A percentile compares a stretch with the other conserved stretches of the same genome.
Conservation (phyloP, 371 early-diverging fungal genomes). For the Mortierella sp. region DNA sequence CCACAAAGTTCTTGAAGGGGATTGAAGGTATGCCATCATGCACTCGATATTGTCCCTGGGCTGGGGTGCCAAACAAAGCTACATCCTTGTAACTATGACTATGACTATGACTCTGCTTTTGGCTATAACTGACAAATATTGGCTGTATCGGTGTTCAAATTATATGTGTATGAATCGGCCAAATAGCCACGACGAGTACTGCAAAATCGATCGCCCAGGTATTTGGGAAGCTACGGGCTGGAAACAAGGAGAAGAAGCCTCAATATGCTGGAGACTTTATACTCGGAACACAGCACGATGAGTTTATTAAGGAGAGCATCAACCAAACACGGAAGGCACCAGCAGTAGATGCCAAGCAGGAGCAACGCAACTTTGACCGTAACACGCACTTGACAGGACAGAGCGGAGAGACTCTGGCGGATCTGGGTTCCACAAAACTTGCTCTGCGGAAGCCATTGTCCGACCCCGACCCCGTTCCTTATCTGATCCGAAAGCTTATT, state of each 20-base stretch:
- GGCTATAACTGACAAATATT: no score
- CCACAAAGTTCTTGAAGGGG: slow-evolving; percentile 14
- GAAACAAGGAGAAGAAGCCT: slow-evolving; percentile 32
- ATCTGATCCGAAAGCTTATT: slow-evolving; percentile 37
- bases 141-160: no score
- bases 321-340: slow-evolving; percentile 5
- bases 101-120: no score
- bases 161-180: no score
- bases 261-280: slow-evolving; percentile 35
- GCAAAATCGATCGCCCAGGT: slow-evolving; percentile 28
- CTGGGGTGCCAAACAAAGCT: background rate
- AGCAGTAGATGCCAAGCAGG: background rate
- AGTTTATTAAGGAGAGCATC: slow-evolving; percentile 28
- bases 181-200: slow-evolving; percentile 22
- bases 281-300: slow-evolving; percentile 24
- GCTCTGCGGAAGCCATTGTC: background rate
- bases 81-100: no score
- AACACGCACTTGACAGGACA: no score
- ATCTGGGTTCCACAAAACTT: background rate
- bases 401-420: background rate
- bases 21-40: slow-evolving; percentile 9
- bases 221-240: slow-evolving; percentile 37
- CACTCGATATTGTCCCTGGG: background rate
- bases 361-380: background rate
- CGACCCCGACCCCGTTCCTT: slow-evolving; percentile 12